Evolutionary conservation across 441 rosid genomes (phyloP).

Genomic region (Arabidopsis lyrata): DNA sequence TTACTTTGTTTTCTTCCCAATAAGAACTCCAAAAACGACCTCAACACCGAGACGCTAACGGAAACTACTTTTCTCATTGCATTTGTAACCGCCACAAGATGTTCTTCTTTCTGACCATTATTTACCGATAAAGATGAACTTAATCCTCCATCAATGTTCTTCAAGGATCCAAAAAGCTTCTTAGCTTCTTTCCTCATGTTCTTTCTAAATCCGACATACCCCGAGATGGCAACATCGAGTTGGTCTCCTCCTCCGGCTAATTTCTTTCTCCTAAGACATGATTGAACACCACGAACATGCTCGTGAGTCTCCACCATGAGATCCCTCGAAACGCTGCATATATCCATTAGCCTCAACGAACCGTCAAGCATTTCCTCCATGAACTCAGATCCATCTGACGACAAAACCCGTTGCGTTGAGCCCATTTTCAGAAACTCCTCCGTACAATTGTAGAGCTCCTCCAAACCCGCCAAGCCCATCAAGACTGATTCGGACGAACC

Average conservation of each 20-base stretch:
- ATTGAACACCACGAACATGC: slow-evolving; percentile 57
- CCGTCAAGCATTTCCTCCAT: slow-evolving; percentile 62
- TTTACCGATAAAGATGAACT: slow-evolving; percentile 34
- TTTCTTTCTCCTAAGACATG: slow-evolving; percentile 59
- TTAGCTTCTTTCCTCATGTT: slow-evolving; percentile 59
- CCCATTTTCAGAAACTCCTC: slow-evolving; percentile 61
- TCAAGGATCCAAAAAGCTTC: slow-evolving; percentile 48
- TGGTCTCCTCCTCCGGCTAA: slow-evolving; percentile 37
- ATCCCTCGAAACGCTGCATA: slow-evolving; percentile 61
- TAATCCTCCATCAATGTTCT: slow-evolving; percentile 49
- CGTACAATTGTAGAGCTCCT: slow-evolving; percentile 49
- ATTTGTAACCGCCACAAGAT: slow-evolving; percentile 51
- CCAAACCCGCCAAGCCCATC: slow-evolving; percentile 49
- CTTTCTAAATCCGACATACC: slow-evolving; percentile 53
- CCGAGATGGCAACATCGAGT: slow-evolving; percentile 35
- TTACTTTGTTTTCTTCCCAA: slow-evolving; percentile 49
- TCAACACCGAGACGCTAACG: slow-evolving; percentile 47
- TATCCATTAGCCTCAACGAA: slow-evolving; percentile 62
- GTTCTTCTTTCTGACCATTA: slow-evolving; percentile 47
- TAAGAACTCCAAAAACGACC: slow-evolving; percentile 56
- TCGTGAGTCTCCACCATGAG: slow-evolving; percentile 54
- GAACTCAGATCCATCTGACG: slow-evolving; percentile 35
- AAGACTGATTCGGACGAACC: slow-evolving; percentile 52
- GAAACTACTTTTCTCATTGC: slow-evolving; percentile 54
- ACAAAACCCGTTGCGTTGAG: slow-evolving; percentile 55